Base-by-base conservation (phyloP, 352 stramenopile genomes). In the Pythium monospermum region DNA sequence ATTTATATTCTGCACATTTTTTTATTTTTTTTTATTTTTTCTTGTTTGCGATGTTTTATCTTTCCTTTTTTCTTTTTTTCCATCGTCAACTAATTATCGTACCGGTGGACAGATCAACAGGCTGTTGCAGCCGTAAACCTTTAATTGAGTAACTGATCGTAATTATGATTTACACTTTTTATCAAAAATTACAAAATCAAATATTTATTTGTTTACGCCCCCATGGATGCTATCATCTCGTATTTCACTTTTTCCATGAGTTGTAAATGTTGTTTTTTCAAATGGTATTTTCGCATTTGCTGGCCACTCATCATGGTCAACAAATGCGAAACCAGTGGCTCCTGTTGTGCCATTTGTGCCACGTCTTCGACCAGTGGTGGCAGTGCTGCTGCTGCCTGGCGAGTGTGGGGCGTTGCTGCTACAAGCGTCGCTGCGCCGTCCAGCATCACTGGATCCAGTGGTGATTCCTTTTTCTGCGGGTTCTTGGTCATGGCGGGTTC, bases 241-340 rank as follows among this genome's bases (percentile, higher is more conserved):
- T 53, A n/a, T n/a, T n/a, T n/a, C n/a, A n/a, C n/a, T n/a, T n/a
- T n/a, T n/a, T n/a, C n/a, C n/a, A n/a, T n/a, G n/a, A n/a, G n/a
- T n/a, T n/a, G n/a, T n/a, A n/a, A n/a, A n/a, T n/a, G 43, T 7
- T 40, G 26, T 1, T 36, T 49, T 19, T 53, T 19, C 13, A 59
- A 38, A n/a, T 59, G 52, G 23, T 37, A 59, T 16, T 42, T n/a
- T 6, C 25, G 12, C 21, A 30, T 48, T 4, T 43, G 18, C 1
- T 31, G 1, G 12, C 18, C 18, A 43, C 50, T 66, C 28, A 70
- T 10, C 10, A 18, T 44, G 27, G 45, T 41, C 28, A 82, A 48
- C 21, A 79, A 7, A 31, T 71, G 73, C 10, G 57, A 63, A 15
- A 79, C 46, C 0, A 56, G 41, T 32, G 72, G 63, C 13, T 78